Evolutionary conservation across 2,329 filamentous ascomycete genomes (phyloP).

Genomic region (Talaromyces sp.): DNA sequence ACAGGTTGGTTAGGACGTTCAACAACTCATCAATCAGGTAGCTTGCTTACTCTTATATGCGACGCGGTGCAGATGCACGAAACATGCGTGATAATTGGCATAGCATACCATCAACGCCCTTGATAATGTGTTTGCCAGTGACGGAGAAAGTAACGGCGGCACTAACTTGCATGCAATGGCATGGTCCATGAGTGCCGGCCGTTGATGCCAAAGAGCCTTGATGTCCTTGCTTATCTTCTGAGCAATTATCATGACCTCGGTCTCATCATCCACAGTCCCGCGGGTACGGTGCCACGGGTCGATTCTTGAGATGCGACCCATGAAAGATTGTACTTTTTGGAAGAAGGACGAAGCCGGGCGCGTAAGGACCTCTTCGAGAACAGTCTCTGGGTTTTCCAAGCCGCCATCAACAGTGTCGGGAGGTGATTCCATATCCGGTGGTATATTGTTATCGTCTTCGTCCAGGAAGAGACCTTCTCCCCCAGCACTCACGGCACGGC

Average conservation of each 20-base stretch:
- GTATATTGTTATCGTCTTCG: constrained; percentile 41
- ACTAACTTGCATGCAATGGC: constrained; percentile 50
- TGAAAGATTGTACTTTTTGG: constrained; percentile 55
- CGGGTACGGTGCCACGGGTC: constrained; percentile 53
- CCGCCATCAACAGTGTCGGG: constrained; percentile 21
- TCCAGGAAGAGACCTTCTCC: constrained; percentile 52
- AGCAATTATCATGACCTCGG: constrained; percentile 53
- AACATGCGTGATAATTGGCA: constrained; percentile 54
- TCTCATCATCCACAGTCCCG: constrained; percentile 55
- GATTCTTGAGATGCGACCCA: constrained; percentile 53
- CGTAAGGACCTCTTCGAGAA: constrained; percentile 52
- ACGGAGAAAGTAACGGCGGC: constrained; percentile 45
- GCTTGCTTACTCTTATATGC: constrained; percentile 41
- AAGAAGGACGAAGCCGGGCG: constrained; percentile 55
- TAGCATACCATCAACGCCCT: constrained; percentile 53
- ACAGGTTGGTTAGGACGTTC: neutral
- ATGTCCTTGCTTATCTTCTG: constrained; percentile 49
- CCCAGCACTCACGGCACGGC: constrained; percentile 52
- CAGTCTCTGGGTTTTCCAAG: constrained; percentile 38
- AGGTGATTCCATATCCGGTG: constrained; percentile 5
- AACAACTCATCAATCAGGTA: too few species aligned
- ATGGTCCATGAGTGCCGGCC: constrained; percentile 53
- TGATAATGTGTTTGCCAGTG: constrained; percentile 48
- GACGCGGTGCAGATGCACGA: constrained; percentile 54
- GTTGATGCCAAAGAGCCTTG: constrained; percentile 46